phyloP scores from a whole-genome alignment of 352 stramenopile genomes.

The Pythium sukuiense region DNA sequence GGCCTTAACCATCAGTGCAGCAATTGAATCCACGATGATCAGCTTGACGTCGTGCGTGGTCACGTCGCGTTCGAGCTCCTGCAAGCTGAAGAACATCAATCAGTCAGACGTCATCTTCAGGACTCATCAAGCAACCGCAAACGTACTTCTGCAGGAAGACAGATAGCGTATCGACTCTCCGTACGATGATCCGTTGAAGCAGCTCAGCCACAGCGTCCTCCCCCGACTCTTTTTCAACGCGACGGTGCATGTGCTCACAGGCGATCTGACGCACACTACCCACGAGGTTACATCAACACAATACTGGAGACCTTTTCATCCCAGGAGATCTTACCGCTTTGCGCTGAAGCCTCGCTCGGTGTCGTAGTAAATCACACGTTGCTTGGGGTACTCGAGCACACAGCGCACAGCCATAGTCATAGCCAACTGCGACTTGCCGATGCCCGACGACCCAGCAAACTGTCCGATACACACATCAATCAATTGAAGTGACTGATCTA shows the following conservation, averaged over 20 bases:
- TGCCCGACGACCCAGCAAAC: slow-evolving; percentile 67
- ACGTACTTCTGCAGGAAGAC: slow-evolving; percentile 48
- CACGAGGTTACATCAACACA: neutral
- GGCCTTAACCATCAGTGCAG: slow-evolving; percentile 54
- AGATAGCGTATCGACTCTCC: slow-evolving; percentile 36
- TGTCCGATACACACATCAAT: slow-evolving; percentile 24
- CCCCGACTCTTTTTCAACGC: neutral
- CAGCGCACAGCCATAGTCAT: slow-evolving; percentile 79
- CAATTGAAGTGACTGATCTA: neutral
- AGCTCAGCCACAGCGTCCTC: slow-evolving; percentile 9
- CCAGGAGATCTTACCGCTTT: slow-evolving; percentile 39
- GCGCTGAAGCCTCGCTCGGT: slow-evolving; percentile 73
- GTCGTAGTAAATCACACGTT: slow-evolving; percentile 67
- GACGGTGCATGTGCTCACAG: slow-evolving; percentile 5
- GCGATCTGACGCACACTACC: slow-evolving; percentile 19
- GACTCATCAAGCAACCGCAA: neutral
- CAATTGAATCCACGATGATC: slow-evolving; percentile 74
- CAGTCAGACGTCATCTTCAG: neutral
- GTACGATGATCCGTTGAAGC: slow-evolving; percentile 19
- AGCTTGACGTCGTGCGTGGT: slow-evolving; percentile 51
- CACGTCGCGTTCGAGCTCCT: slow-evolving; percentile 52
- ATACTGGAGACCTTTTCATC: neutral
- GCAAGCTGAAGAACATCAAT: slow-evolving; percentile 38
- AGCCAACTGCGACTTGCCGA: slow-evolving; percentile 73
- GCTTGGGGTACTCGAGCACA: slow-evolving; percentile 58